Percentiles rank a stretch among this genome's conserved stretches.
Evolutionary conservation across 1,139 yeast species (phyloP).

Genomic region (Taiozyma sp.): DNA sequence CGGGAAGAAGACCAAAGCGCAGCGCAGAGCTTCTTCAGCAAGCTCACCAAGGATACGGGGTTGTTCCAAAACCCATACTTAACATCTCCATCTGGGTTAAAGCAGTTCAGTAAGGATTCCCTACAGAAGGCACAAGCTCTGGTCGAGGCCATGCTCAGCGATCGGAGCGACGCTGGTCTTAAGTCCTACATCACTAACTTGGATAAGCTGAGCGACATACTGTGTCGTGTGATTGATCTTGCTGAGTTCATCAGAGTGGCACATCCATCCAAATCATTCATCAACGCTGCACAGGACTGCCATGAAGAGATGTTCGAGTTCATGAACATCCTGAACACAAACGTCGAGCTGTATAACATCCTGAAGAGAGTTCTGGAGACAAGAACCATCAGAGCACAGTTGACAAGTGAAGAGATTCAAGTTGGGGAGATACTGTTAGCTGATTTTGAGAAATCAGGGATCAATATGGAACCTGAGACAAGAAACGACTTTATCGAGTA

Average conservation of each 20-base stretch:
- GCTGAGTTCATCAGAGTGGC: slow-evolving; percentile 90
- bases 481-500: slow-evolving; percentile 70
- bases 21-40: slow-evolving; percentile 1
- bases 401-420: slow-evolving; percentile 68
- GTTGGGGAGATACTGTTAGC: slow-evolving; percentile 79
- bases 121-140: slow-evolving; percentile 57
- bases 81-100: slow-evolving; percentile 65
- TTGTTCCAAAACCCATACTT: slow-evolving; percentile 70
- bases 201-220: slow-evolving; percentile 81
- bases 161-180: slow-evolving; percentile 42
- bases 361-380: slow-evolving; percentile 53
- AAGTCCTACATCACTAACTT: slow-evolving; percentile 56
- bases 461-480: slow-evolving; percentile 68
- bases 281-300: slow-evolving; percentile 79
- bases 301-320: slow-evolving; percentile 89
- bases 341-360: slow-evolving; percentile 62
- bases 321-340: slow-evolving; percentile 90
- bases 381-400: slow-evolving; percentile 29
- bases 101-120: slow-evolving; percentile 62
- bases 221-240: slow-evolving; percentile 90
- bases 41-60: slow-evolving; percentile 40
- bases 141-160: slow-evolving; percentile 50
- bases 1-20: slow-evolving; percentile 1
- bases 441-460: slow-evolving; percentile 91
- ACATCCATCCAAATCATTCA: slow-evolving; percentile 73